Percentiles rank a stretch among this genome's conserved stretches.
phyloP scores from a whole-genome alignment of 2,329 filamentous ascomycete genomes.

The Shiraia bambusicola region DNA sequence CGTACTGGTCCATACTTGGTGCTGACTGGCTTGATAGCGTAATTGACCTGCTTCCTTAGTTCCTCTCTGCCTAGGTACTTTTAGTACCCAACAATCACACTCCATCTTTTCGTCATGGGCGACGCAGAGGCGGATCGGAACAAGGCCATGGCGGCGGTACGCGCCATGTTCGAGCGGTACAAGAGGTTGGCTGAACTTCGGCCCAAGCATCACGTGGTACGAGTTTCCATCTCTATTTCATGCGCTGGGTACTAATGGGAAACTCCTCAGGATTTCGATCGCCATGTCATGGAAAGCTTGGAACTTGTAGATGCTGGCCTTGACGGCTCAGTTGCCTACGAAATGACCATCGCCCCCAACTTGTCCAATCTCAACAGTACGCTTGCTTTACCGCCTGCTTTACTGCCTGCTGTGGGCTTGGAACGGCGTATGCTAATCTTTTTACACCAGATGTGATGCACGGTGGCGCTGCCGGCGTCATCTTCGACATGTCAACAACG shows the following conservation, averaged over 20 bases:
- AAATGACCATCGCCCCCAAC: slow-evolving; percentile 37
- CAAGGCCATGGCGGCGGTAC: slow-evolving; percentile 41
- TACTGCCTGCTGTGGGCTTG: too few species aligned
- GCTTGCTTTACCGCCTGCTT: background rate
- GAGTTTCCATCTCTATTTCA: background rate
- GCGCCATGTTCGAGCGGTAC: slow-evolving; percentile 43
- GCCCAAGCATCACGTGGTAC: slow-evolving; percentile 36
- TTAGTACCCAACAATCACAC: slow-evolving; percentile 3
- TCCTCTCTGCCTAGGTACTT: too few species aligned
- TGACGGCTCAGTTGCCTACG: slow-evolving; percentile 39
- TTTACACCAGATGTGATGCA: slow-evolving; percentile 42
- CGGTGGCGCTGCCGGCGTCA: slow-evolving; percentile 43
- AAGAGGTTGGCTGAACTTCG: slow-evolving; percentile 33
- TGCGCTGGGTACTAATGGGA: slow-evolving; percentile 3
- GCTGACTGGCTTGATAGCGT: too few species aligned
- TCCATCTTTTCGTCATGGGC: slow-evolving; percentile 19
- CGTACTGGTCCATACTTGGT: too few species aligned
- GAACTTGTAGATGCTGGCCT: slow-evolving; percentile 41
- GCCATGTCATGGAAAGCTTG: slow-evolving; percentile 41
- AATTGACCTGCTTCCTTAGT: too few species aligned
- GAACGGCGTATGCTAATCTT: slow-evolving; percentile 2
- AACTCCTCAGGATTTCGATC: slow-evolving; percentile 38
- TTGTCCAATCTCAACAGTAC: slow-evolving; percentile 47
- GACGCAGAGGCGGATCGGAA: slow-evolving; percentile 23
- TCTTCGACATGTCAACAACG: slow-evolving; percentile 50